Evolutionary conservation across 768 basidiomycete species (phyloP).

Genomic region (Termitomyces sp.): DNA sequence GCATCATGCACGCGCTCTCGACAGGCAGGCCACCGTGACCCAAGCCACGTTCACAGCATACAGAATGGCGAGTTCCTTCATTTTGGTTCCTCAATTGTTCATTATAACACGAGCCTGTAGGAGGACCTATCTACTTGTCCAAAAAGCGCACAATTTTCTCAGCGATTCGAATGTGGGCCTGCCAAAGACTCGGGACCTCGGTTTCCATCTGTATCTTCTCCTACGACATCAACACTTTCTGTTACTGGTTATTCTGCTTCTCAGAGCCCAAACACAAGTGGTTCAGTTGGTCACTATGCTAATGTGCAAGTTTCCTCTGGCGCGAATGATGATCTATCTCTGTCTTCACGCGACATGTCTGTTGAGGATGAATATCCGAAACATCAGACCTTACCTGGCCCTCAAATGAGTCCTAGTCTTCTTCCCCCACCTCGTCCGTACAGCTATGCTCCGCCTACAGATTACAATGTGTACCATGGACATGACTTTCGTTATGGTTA

Average conservation of each 20-base stretch:
- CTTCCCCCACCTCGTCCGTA: conserved; percentile 44
- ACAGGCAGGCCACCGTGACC: conserved; percentile 34
- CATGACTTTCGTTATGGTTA: conserved; percentile 48
- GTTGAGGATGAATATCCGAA: conserved; percentile 22
- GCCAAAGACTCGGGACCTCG: conserved; percentile 37
- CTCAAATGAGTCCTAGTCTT: conserved; percentile 24
- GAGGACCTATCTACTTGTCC: conserved; percentile 40
- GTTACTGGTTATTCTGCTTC: conserved; percentile 20
- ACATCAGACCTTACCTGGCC: conserved; percentile 18
- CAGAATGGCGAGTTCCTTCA: conserved; percentile 31
- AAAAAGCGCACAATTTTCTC: conserved; percentile 47
- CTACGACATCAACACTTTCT: conserved; percentile 31
- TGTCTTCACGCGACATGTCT: conserved; percentile 47
- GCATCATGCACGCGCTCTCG: conserved; percentile 36
- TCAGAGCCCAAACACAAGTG: neutral
- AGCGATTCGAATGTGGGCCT: conserved; percentile 43
- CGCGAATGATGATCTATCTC: conserved; percentile 49
- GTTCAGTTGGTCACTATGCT: conserved; percentile 10
- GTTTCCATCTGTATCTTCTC: conserved; percentile 37
- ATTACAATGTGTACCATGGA: conserved; percentile 59
- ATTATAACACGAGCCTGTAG: conserved; percentile 23
- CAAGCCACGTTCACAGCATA: conserved; percentile 33
- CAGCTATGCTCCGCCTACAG: conserved; percentile 44
- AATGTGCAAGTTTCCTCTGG: conserved; percentile 28
- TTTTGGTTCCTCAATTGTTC: neutral